Evolutionary conservation across 805 yeast genomes (phyloP).

Genomic region (Cyberlindnera maclurae): DNA sequence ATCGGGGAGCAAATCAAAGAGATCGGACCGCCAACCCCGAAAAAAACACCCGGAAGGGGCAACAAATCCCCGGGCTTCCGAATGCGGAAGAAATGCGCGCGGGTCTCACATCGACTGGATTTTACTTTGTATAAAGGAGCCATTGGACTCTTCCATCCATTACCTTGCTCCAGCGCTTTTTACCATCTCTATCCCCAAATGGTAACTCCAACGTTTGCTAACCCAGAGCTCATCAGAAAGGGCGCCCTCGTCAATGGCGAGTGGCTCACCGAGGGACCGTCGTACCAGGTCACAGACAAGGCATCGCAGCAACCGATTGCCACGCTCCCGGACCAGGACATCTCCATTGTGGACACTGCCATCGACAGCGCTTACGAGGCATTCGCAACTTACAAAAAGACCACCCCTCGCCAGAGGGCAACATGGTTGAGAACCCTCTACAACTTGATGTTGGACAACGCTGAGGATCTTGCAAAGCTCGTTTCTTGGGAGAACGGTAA

Average conservation of each 20-base stretch:
- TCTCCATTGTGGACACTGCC: conserved; percentile 51
- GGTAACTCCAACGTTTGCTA: conserved; percentile 30
- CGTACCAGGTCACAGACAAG: conserved; percentile 70
- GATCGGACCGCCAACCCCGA: too few relatives aligned
- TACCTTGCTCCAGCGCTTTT: too few relatives aligned
- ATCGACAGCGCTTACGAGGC: conserved; percentile 42
- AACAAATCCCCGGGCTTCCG: neutral
- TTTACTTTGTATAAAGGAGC: too few relatives aligned
- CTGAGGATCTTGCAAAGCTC: conserved; percentile 50
- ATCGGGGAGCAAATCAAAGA: too few relatives aligned
- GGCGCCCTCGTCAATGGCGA: conserved; percentile 65
- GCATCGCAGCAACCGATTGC: conserved; percentile 56
- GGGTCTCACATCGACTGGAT: too few relatives aligned
- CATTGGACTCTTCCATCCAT: too few relatives aligned
- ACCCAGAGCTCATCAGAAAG: conserved; percentile 47
- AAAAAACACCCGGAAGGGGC: too few relatives aligned
- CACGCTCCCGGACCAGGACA: conserved; percentile 53
- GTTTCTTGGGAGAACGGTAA: conserved; percentile 59
- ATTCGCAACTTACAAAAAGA: conserved; percentile 38
- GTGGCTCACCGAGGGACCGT: conserved; percentile 47
- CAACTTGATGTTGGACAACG: conserved; percentile 45
- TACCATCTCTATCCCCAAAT: too few relatives aligned
- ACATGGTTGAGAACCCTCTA: conserved; percentile 42
- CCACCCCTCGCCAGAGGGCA: conserved; percentile 44
- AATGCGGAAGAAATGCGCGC: conserved; percentile 1